phyloP scores from a whole-genome alignment of 768 basidiomycete species.

The Lentinula boryana region DNA sequence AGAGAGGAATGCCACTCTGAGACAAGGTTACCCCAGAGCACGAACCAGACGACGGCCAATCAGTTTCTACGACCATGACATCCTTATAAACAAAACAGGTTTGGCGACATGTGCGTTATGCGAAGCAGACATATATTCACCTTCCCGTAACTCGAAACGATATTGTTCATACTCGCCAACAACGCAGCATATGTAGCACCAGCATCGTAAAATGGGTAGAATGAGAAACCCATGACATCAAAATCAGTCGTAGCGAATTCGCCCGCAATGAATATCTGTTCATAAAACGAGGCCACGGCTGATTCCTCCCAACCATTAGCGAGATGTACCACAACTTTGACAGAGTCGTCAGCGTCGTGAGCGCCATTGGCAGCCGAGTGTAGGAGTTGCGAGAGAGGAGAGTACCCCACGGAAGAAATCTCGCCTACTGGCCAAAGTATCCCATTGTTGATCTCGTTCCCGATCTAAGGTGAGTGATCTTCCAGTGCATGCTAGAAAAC shows the following conservation, averaged over 20 bases:
- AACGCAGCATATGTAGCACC: slow-evolving; percentile 49
- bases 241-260: slow-evolving; percentile 42
- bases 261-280: slow-evolving; percentile 46
- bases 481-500: neutral
- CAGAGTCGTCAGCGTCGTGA: slow-evolving; percentile 32
- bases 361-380: slow-evolving; percentile 56
- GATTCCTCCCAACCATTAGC: slow-evolving; percentile 56
- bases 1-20: slow-evolving; percentile 28
- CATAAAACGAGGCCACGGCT: slow-evolving; percentile 42
- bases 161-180: slow-evolving; percentile 41
- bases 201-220: slow-evolving; percentile 60
- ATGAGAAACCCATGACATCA: slow-evolving; percentile 58
- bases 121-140: slow-evolving; percentile 14
- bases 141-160: slow-evolving; percentile 45
- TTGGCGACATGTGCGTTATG: neutral
- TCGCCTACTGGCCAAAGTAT: slow-evolving; percentile 56
- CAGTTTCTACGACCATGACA: slow-evolving; percentile 58
- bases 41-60: slow-evolving; percentile 42
- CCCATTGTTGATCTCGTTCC: slow-evolving; percentile 64
- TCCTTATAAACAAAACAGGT: slow-evolving; percentile 20
- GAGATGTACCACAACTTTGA: slow-evolving; percentile 51
- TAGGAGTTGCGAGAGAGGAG: slow-evolving; percentile 49
- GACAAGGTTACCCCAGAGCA: slow-evolving; percentile 37
- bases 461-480: slow-evolving; percentile 31
- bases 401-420: slow-evolving; percentile 47